Base-by-base conservation (phyloP, 306 rosid species). In the Cucurbita moschata region DNA sequence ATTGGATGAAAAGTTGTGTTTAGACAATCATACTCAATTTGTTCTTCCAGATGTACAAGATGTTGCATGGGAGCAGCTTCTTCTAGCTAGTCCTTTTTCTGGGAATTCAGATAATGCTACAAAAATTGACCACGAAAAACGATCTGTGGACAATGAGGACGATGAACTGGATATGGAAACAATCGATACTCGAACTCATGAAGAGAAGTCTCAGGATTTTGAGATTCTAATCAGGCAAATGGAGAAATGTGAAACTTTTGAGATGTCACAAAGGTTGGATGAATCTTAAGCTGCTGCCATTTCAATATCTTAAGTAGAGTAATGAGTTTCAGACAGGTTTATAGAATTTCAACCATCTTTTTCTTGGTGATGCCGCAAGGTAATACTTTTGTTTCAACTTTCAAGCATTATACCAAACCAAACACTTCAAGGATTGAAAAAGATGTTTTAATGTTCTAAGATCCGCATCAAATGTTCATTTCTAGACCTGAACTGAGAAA, bases 21-120 rank as follows among this genome's bases (percentile, higher is more conserved):
- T 84, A 7, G 99, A 91, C 49, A 82, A 77, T 44, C 86, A 80
- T 44, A 73, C 86, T 54, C 91, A 86, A 0, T 84, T 89, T 76
- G 65, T 84, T 75, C 78, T 85, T n/a, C 88, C 92, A 0, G 96
- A 95, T 81, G 78, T 77, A 59, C 84, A 83, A 0, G 96, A 90
- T 46, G 80, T 82, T 72, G 75, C 80, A 13, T 90, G 97, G 98
- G 89, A 90, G 73, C 86, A 85, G 77, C 87, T 86, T 63, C 93
- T 94, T 78, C 72, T 82, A 30, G 86, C 74, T 9, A 83, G 85
- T 72, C 84, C 89, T 62, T 77, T 78, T 72, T 68, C 57, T 11
- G 85, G 69, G 70, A 82, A 85, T 74, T 30, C 21, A 47, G 82
- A 89, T 79, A 82, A 85, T 30, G 46, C 19, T 50, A 70, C 80